Percentiles rank a stretch among this genome's conserved stretches.
phyloP scores from a whole-genome alignment of 1,284 basidiomycete genomes.

The Boletus subluridellus region DNA sequence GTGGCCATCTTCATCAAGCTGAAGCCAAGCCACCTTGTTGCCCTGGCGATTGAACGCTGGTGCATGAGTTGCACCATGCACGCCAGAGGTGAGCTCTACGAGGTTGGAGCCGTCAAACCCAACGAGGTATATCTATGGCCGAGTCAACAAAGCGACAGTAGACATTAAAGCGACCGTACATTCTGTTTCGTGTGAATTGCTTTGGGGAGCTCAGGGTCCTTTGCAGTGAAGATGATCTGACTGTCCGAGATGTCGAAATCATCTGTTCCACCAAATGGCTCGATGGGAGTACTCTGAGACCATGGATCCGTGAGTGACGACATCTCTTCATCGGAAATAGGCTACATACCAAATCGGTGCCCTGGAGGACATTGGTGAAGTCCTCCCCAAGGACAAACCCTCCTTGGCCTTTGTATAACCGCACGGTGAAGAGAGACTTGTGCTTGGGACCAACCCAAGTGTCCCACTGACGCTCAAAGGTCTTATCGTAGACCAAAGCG shows the following conservation, averaged over 20 bases:
- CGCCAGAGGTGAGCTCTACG: constrained; percentile 71
- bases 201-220: constrained; percentile 68
- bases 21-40: constrained; percentile 78
- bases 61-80: constrained; percentile 75
- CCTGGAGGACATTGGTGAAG: constrained; percentile 61
- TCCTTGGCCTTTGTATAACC: constrained; percentile 47
- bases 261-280: constrained; percentile 75
- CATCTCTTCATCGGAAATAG: background rate
- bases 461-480: constrained; percentile 86
- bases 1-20: constrained; percentile 83
- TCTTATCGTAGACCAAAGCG: constrained; percentile 75
- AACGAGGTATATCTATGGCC: constrained; percentile 61
- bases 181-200: constrained; percentile 82
- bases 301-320: constrained; percentile 6
- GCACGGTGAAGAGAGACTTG: constrained; percentile 64
- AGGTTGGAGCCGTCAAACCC: constrained; percentile 48
- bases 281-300: constrained; percentile 65
- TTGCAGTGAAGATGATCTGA: constrained; percentile 79
- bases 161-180: constrained; percentile 36
- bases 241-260: constrained; percentile 72
- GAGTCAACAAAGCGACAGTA: constrained; percentile 7
- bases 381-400: constrained; percentile 53
- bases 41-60: constrained; percentile 68
- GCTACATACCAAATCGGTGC: constrained; percentile 56
- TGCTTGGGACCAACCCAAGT: constrained; percentile 76